phyloP scores from a whole-genome alignment of 106 monocot genomes.

The Apostasia shenzhenica region DNA sequence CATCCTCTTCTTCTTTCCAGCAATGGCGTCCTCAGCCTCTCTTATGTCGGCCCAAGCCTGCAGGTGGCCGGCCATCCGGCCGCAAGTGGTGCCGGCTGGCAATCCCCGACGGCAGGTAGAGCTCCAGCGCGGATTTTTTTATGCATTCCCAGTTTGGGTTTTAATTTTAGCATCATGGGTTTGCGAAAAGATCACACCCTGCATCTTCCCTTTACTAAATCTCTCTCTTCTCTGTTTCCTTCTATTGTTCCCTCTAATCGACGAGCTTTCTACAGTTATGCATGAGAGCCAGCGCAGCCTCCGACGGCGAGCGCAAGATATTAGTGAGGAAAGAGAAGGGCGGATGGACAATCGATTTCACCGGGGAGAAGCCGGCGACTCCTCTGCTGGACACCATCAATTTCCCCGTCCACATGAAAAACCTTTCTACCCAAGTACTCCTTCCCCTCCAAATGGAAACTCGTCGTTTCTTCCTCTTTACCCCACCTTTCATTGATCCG shows the following conservation, averaged over 20 bases:
- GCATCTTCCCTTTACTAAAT: background rate
- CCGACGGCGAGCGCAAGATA: constrained; percentile 17
- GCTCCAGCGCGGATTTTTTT: background rate
- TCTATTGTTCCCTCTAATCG: background rate
- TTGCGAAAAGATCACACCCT: too few relatives aligned
- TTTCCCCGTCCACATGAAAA: constrained; percentile 86
- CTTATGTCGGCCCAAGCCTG: background rate
- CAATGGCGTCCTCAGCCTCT: constrained; percentile 1
- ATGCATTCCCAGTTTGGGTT: background rate
- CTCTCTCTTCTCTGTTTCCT: background rate
- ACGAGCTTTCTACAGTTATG: constrained; percentile 21
- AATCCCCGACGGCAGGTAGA: constrained; percentile 5
- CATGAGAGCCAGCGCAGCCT: constrained; percentile 24
- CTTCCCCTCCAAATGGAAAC: background rate
- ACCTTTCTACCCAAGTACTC: constrained; percentile 45
- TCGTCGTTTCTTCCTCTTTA: background rate
- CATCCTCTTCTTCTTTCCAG: background rate
- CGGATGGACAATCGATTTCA: constrained; percentile 45
- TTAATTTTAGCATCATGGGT: too few relatives aligned
- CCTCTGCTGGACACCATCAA: constrained; percentile 79
- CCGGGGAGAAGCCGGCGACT: constrained; percentile 64
- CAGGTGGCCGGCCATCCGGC: background rate
- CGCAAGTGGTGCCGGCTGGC: background rate
- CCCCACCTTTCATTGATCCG: background rate
- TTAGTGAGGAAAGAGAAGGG: constrained; percentile 24